Evolutionary conservation across 768 basidiomycete genomes (phyloP).

Genomic region (Serendipita sp.): DNA sequence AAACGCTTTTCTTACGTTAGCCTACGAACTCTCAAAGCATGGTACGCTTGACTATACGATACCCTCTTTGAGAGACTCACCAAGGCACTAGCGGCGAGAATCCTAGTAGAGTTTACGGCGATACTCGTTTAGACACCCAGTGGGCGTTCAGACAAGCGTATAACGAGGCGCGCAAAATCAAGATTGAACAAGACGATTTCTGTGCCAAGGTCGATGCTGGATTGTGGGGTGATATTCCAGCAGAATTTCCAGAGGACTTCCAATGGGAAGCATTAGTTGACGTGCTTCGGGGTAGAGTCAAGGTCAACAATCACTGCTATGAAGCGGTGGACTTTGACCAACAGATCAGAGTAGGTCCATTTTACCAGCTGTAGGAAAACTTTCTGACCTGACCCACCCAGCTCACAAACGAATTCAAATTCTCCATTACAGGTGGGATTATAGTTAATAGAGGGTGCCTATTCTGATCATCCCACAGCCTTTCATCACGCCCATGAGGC

Average conservation of each 20-base stretch:
- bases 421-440: conserved; percentile 33
- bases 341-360: conserved; percentile 38
- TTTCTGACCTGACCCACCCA: conserved; percentile 16
- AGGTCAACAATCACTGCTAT: conserved; percentile 48
- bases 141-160: conserved; percentile 63
- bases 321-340: conserved; percentile 60
- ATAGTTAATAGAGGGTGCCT: neutral
- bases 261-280: conserved; percentile 60
- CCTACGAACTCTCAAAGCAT: neutral
- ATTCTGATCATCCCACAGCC: conserved; percentile 18
- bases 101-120: conserved; percentile 21
- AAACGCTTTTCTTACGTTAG: neutral
- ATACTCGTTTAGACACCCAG: conserved; percentile 57
- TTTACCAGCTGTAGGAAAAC: neutral
- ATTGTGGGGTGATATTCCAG: conserved; percentile 29
- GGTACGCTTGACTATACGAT: conserved; percentile 4
- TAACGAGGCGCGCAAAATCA: conserved; percentile 47
- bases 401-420: conserved; percentile 71
- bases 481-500: conserved; percentile 72
- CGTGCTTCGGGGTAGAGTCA: conserved; percentile 55
- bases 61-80: conserved; percentile 5
- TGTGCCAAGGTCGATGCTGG: conserved; percentile 35
- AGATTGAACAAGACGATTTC: conserved; percentile 49
- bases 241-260: conserved; percentile 48
- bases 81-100: conserved; percentile 44